Base-by-base conservation (phyloP, 139 green algal species). In the Tetraselmis striata region DNA sequence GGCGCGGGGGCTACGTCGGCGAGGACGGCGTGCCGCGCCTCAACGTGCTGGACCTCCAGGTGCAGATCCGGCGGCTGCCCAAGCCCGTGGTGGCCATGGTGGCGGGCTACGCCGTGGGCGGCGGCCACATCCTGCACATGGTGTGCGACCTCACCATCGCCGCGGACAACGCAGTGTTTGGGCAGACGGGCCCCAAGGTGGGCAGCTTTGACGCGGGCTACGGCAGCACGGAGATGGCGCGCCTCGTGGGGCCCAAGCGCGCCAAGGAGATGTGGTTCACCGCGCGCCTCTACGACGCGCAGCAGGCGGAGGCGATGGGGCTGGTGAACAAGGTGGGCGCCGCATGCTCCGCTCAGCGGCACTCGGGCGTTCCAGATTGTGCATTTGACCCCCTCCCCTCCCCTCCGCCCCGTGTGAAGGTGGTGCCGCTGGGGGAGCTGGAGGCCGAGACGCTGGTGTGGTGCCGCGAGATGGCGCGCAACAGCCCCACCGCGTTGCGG, bases 211-310 rank as follows among this genome's bases (percentile, higher is more conserved):
- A 99, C 81, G 96, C 96, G 26, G 96, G 96, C 24, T 99, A 98
- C 85, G 96, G 96, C 29, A 95, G 89, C 75, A 95, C 92, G 0
- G 92, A 97, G 78, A 98, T 99, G 95, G 95, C 91, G 1, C 88
- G 95, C 2, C 79, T 98, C 23, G 86, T 98, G 1, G 94, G 96
- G 0, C 96, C 98, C 87, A 99, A 99, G 85, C 94, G 92, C 80
- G 96, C 96, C 31, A 85, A 95, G 0, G 96, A 99, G 87, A 98
- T 99, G 84, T 99, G 96, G 96, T 99, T 99, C 87, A 86, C 99
- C 77, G 90, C 90, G 0, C 89, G 95, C 0, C 84, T 99, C 77
- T 99, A 99, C 85, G 88, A 85, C 76, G 96, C 96, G 0, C n/a
- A 96, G 81, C 82, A 98, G 84, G 96, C 96, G 18, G 84, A 93